Evolutionary conservation across 208 protist species (phyloP).

Genomic region (Borovskyia barvae): DNA sequence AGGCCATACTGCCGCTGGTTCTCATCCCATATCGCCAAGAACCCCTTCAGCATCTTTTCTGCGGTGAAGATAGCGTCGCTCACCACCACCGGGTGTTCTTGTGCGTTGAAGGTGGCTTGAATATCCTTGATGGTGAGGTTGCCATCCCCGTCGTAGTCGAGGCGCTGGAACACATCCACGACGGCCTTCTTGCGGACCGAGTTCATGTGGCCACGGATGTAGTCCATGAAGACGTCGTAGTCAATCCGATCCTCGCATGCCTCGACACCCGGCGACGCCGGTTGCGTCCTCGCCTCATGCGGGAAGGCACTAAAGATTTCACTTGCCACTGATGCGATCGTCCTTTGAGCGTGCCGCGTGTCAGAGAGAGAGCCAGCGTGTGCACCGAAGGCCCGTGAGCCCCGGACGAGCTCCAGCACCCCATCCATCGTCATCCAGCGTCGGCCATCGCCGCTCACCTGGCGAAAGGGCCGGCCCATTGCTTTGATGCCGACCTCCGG

Average conservation of each 20-base stretch:
- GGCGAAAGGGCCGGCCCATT: constrained; percentile 84
- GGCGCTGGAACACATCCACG: constrained; percentile 60
- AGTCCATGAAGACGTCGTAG: constrained; percentile 88
- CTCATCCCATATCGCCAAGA: constrained; percentile 85
- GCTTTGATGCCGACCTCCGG: constrained; percentile 91
- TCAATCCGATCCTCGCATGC: constrained; percentile 41
- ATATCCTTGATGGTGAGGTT: constrained; percentile 79
- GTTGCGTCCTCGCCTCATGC: constrained; percentile 33
- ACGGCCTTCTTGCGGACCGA: constrained; percentile 77
- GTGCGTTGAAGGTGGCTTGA: constrained; percentile 74
- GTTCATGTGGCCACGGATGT: constrained; percentile 84
- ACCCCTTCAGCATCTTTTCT: constrained; percentile 82
- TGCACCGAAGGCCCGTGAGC: constrained; percentile 56
- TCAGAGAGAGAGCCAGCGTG: constrained; percentile 23
- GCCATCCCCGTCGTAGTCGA: constrained; percentile 87
- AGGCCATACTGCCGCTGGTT: constrained; percentile 74
- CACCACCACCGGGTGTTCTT: constrained; percentile 81
- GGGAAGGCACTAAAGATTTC: constrained; percentile 73
- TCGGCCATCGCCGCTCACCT: constrained; percentile 64
- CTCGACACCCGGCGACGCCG: constrained; percentile 5
- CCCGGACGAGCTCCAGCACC: constrained; percentile 68
- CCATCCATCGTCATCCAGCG: constrained; percentile 78
- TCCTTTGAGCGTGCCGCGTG: constrained; percentile 38
- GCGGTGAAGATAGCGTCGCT: constrained; percentile 64
- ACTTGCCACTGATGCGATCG: constrained; percentile 35